Conservation (phyloP, 768 basidiomycete genomes). For the Gymnopilus junonius region DNA sequence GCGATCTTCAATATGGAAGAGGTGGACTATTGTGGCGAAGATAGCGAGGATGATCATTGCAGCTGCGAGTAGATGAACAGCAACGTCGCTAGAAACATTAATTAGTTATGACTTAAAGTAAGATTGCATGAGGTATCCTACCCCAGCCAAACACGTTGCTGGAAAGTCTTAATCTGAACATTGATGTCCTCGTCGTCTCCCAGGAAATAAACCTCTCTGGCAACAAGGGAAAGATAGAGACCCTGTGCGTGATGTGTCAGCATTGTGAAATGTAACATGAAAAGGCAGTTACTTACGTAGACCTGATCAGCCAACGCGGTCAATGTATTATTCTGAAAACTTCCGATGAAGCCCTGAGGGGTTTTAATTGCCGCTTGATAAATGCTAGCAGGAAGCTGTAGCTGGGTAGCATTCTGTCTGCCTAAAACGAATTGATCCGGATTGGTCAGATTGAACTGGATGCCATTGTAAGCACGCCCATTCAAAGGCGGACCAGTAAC, state of each 20-base stretch:
- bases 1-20: constrained; percentile 50
- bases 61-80: constrained; percentile 46
- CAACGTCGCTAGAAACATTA: constrained; percentile 37
- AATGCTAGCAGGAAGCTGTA: constrained; percentile 56
- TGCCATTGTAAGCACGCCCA: constrained; percentile 57
- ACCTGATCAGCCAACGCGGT: constrained; percentile 42
- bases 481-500: constrained; percentile 48
- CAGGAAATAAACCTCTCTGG: constrained; percentile 56
- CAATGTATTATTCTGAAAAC: constrained; percentile 43
- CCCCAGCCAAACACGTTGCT: constrained; percentile 55
- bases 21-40: constrained; percentile 46
- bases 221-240: constrained; percentile 54
- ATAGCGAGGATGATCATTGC: constrained; percentile 50
- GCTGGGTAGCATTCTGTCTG: constrained; percentile 46
- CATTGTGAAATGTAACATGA: background rate
- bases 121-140: constrained; percentile 20
- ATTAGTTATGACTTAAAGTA: background rate
- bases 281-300: constrained; percentile 46
- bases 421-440: constrained; percentile 44
- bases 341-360: constrained; percentile 38
- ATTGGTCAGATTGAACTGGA: constrained; percentile 49
- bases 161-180: constrained; percentile 46
- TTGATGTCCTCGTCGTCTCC: constrained; percentile 36
- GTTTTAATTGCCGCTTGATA: constrained; percentile 48
- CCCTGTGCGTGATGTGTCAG: constrained; percentile 28